Percentiles rank a stretch among this genome's conserved stretches.
Conservation (phyloP, 1,139 yeast genomes). For the Kodamaea sp. region DNA sequence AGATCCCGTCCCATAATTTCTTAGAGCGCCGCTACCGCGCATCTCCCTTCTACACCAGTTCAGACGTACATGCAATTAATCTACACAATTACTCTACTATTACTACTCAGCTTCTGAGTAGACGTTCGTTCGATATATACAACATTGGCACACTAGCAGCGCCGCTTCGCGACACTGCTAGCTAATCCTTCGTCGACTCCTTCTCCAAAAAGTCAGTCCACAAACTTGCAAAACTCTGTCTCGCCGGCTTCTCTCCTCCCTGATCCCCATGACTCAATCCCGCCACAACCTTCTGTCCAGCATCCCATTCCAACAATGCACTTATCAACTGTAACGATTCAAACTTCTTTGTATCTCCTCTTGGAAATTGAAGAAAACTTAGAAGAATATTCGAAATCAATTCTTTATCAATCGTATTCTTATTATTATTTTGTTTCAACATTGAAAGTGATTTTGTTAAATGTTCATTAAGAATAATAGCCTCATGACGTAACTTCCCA, state of each 20-base stretch:
- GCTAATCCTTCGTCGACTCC: slow-evolving; percentile 42
- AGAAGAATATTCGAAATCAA: slow-evolving; percentile 80
- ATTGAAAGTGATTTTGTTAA: slow-evolving; percentile 80
- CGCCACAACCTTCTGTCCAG: slow-evolving; percentile 73
- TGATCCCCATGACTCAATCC: slow-evolving; percentile 56
- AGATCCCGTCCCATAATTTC: too few relatives aligned
- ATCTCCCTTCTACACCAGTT: too few relatives aligned
- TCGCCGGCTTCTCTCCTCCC: slow-evolving; percentile 25
- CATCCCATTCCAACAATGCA: slow-evolving; percentile 85
- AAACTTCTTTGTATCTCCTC: slow-evolving; percentile 92
- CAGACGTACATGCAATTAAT: too few relatives aligned
- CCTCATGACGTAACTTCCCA: slow-evolving; percentile 92
- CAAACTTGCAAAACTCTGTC: slow-evolving; percentile 75
- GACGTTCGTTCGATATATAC: too few relatives aligned
- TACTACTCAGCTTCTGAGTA: too few relatives aligned
- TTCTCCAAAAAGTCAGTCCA: slow-evolving; percentile 91
- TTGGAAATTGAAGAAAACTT: slow-evolving; percentile 79
- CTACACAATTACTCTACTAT: too few relatives aligned
- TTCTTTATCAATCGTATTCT: slow-evolving; percentile 77
- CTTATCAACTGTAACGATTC: slow-evolving; percentile 85
- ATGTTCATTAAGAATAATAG: slow-evolving; percentile 92
- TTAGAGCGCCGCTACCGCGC: too few relatives aligned
- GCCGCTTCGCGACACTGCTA: too few relatives aligned
- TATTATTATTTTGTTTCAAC: slow-evolving; percentile 67
- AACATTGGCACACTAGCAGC: too few relatives aligned